These are phyloP conservation scores for Brettanomyces anomalus DNA, from an alignment of 805 yeast species.

Conservation along the genomic window DNA sequence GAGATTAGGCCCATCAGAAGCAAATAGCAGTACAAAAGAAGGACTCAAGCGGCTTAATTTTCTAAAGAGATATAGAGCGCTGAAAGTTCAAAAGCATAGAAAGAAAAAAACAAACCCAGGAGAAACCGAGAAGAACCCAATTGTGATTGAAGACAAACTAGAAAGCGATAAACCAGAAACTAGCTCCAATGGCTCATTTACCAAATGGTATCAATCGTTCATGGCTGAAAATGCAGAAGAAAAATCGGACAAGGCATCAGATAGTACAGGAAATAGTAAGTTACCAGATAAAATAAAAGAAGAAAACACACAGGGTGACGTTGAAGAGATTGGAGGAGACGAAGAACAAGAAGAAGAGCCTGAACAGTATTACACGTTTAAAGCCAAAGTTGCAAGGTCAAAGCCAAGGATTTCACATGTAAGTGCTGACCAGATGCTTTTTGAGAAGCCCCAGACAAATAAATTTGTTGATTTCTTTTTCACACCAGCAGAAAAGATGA, in stretches of 20 bases:
- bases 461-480: not conserved
- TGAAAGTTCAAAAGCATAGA: not conserved
- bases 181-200: not conserved
- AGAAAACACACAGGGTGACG: not conserved
- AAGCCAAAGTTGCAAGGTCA: not conserved
- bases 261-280: too few relatives aligned
- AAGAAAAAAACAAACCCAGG: not conserved
- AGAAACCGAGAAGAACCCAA: not conserved
- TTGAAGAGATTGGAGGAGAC: not conserved
- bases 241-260: too few relatives aligned
- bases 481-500: conserved; percentile 1
- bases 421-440: not conserved
- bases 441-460: not conserved
- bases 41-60: not conserved
- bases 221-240: too few relatives aligned
- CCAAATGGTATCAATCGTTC: too few relatives aligned
- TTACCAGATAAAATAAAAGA: too few relatives aligned
- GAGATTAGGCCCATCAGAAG: too few relatives aligned
- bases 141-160: not conserved
- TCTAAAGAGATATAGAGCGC: not conserved
- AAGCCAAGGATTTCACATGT: not conserved
- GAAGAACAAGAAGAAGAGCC: not conserved
- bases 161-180: not conserved
- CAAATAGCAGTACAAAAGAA: too few relatives aligned
- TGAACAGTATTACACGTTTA: conserved; percentile 2